phyloP scores from a whole-genome alignment of 345 rosid genomes.

The Eucalyptus viminalis region DNA sequence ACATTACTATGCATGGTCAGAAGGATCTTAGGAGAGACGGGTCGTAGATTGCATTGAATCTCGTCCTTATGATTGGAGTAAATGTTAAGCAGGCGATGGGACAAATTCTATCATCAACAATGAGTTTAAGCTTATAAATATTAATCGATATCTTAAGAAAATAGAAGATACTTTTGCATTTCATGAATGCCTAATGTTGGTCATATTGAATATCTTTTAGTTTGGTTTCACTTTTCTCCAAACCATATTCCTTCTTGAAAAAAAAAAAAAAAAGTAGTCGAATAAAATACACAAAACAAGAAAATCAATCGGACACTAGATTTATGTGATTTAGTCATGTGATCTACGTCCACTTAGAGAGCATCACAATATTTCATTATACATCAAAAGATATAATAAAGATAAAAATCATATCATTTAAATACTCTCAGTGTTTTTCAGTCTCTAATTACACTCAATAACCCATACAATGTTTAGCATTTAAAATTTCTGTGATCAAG shows the following conservation, averaged over 20 bases:
- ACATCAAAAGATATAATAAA: too few relatives aligned
- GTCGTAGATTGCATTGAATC: not conserved
- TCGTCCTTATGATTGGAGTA: not conserved
- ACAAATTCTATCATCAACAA: not conserved
- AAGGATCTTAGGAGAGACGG: not conserved
- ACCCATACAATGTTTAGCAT: too few relatives aligned
- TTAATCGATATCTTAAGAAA: not conserved
- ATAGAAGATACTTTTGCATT: too few relatives aligned
- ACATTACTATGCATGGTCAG: not conserved
- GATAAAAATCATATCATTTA: too few relatives aligned
- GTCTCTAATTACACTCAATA: too few relatives aligned
- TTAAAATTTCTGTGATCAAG: not conserved
- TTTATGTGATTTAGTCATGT: too few relatives aligned
- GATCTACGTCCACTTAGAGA: rapidly evolving
- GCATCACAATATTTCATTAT: too few relatives aligned
- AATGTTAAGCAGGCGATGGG: not conserved
- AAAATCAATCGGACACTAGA: too few relatives aligned
- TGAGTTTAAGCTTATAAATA: not conserved
- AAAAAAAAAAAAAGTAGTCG: too few relatives aligned
- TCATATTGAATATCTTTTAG: not conserved
- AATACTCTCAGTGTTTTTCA: too few relatives aligned
- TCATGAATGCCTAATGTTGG: not conserved
- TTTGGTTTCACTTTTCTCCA: not conserved
- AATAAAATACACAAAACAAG: not conserved
- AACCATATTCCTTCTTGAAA: not conserved